A percentile compares a stretch with the other conserved stretches of the same genome.
Conservation (phyloP, 2,329 filamentous ascomycete genomes). For the Orbilia javanica region DNA sequence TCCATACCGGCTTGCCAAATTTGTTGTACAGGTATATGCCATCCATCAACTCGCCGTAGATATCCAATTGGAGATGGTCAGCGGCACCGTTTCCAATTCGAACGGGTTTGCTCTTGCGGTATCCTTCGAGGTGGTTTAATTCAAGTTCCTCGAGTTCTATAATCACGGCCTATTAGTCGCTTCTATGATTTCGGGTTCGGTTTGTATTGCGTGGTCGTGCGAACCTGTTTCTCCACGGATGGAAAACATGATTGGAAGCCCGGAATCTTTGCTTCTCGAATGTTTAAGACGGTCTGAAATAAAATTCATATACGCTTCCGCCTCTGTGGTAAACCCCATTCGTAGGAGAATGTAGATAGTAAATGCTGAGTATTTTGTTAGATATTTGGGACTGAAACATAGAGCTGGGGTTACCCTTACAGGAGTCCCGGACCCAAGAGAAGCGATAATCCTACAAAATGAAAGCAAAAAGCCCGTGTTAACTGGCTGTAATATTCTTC, state of each 20-base stretch:
- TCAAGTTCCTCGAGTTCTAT: conserved; percentile 55
- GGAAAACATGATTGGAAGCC: conserved; percentile 83
- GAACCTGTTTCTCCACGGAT: conserved; percentile 75
- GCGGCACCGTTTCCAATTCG: conserved; percentile 82
- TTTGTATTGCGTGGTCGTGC: conserved; percentile 74
- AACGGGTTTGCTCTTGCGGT: conserved; percentile 77
- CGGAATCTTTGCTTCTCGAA: conserved; percentile 72
- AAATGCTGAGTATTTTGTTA: conserved; percentile 27
- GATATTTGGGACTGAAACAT: conserved; percentile 67
- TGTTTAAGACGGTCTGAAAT: conserved; percentile 78
- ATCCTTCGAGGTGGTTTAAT: conserved; percentile 75
- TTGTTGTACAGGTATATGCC: conserved; percentile 83
- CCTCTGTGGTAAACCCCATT: conserved; percentile 80
- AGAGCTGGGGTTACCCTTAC: conserved; percentile 69
- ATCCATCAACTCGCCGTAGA: conserved; percentile 83
- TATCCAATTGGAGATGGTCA: conserved; percentile 81
- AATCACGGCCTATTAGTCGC: not conserved
- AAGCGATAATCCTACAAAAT: conserved; percentile 76
- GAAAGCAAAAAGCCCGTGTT: too few species aligned
- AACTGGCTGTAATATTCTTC: not conserved
- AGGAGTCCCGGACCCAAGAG: conserved; percentile 82
- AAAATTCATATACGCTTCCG: conserved; percentile 81
- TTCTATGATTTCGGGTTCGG: conserved; percentile 67
- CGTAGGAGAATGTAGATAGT: conserved; percentile 73
- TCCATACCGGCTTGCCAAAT: conserved; percentile 76